phyloP scores from a whole-genome alignment of 345 rosid species.

The Brassica nigra region DNA sequence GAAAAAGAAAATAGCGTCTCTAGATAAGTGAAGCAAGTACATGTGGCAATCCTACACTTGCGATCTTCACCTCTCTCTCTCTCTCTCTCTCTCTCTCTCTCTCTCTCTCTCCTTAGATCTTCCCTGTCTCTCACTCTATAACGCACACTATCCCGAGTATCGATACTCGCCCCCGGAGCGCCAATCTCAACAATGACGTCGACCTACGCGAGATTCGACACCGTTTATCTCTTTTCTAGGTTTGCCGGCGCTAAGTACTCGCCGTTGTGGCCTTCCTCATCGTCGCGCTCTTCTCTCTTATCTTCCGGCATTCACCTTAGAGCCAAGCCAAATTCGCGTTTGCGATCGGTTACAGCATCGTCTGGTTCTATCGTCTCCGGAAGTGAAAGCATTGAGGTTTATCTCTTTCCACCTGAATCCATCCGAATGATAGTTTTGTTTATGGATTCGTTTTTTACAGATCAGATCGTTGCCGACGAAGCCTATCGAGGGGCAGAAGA shows the following conservation, averaged over 20 bases:
- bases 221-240: constrained; percentile 31
- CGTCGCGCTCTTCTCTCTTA: constrained; percentile 33
- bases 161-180: background rate
- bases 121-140: constrained; percentile 6
- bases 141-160: constrained; percentile 24
- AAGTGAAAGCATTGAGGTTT: constrained; percentile 76
- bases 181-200: constrained; percentile 41
- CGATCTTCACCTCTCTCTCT: background rate
- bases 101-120: constrained; percentile 7
- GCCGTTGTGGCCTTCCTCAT: constrained; percentile 27
- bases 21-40: constrained; percentile 37
- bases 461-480: constrained; percentile 66
- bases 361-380: constrained; percentile 59
- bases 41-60: constrained; percentile 32
- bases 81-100: background rate
- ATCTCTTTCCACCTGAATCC: background rate
- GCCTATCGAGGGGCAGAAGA: constrained; percentile 83
- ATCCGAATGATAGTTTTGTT: background rate
- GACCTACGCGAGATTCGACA: constrained; percentile 46
- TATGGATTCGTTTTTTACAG: constrained; percentile 32
- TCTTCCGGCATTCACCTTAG: constrained; percentile 41
- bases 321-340: constrained; percentile 21
- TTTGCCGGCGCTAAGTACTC: constrained; percentile 24
- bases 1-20: background rate
- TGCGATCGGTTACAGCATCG: constrained; percentile 48